Evolutionary conservation across 2,329 filamentous ascomycete genomes (phyloP).

Genomic region (Aspergillus cejpii): DNA sequence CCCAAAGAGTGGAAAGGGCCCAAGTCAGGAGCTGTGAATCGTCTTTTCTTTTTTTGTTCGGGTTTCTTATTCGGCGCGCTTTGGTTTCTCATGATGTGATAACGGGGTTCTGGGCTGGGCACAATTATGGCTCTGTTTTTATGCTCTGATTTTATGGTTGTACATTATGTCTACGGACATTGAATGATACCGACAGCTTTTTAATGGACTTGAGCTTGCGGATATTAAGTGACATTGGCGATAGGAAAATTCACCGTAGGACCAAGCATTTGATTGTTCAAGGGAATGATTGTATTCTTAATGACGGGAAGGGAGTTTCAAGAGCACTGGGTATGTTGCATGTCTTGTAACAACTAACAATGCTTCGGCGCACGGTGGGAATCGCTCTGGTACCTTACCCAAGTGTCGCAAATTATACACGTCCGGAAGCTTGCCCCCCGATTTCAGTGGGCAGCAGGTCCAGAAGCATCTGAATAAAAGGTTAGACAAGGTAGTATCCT

Average conservation of each 20-base stretch:
- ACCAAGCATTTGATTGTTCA: too few relatives aligned
- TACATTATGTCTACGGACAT: slow-evolving; percentile 57
- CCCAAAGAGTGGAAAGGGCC: slow-evolving; percentile 82
- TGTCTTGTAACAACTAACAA: too few relatives aligned
- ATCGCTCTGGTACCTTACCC: too few relatives aligned
- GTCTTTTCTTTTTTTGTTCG: slow-evolving; percentile 45
- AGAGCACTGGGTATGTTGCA: too few relatives aligned
- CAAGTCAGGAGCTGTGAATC: slow-evolving; percentile 85
- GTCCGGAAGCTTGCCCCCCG: slow-evolving; percentile 19
- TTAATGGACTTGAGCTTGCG: slow-evolving; percentile 26
- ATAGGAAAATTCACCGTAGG: too few relatives aligned
- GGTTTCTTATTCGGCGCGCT: slow-evolving; percentile 66
- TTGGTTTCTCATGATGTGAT: slow-evolving; percentile 63
- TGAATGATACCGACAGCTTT: slow-evolving; percentile 41
- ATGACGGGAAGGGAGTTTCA: too few relatives aligned
- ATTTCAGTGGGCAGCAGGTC: neutral
- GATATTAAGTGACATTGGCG: slow-evolving; percentile 11
- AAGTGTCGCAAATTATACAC: too few relatives aligned
- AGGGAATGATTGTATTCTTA: too few relatives aligned
- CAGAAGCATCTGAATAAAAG: slow-evolving; percentile 10
- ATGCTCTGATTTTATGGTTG: slow-evolving; percentile 46
- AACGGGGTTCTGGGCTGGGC: slow-evolving; percentile 63
- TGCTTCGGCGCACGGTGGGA: too few relatives aligned
- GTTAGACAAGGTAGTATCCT: slow-evolving; percentile 5
- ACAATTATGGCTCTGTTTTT: slow-evolving; percentile 50